Conservation (phyloP, 83 land plant genomes). For the Picea mariana region DNA sequence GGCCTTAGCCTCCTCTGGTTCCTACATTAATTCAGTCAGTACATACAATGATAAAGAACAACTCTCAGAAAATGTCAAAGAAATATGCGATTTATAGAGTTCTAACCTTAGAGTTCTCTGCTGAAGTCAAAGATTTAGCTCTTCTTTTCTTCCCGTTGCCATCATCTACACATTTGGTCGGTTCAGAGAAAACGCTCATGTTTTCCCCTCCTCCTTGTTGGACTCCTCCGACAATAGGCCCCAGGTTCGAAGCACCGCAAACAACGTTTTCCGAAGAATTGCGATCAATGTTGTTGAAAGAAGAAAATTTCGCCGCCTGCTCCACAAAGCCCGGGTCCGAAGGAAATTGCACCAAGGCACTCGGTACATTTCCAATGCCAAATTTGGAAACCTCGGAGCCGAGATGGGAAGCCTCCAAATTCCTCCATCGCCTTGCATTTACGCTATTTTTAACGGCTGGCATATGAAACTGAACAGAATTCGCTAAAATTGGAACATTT, state of each 20-base stretch:
- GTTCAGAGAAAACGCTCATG: background rate
- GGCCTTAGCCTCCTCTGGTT: conserved; percentile 14
- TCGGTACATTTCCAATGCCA: conserved; percentile 3
- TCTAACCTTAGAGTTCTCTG: conserved; percentile 7
- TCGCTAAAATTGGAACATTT: background rate
- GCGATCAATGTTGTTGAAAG: background rate
- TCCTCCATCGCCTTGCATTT: background rate
- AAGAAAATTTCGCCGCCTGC: conserved; percentile 18
- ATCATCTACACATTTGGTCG: background rate
- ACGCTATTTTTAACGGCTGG: conserved; percentile 7
- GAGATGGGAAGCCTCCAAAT: background rate
- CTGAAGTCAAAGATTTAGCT: conserved; percentile 12
- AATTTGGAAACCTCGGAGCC: conserved; percentile 15
- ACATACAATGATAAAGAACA: background rate
- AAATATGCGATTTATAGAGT: background rate
- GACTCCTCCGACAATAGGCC: background rate
- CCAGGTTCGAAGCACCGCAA: background rate
- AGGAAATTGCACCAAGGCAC: conserved; percentile 9
- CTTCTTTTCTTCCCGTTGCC: conserved; percentile 2
- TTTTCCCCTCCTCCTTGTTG: background rate
- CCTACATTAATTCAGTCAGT: conserved; percentile 11
- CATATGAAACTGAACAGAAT: background rate
- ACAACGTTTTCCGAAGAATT: background rate
- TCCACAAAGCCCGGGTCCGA: conserved; percentile 21
- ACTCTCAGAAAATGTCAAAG: background rate